Conservation (phyloP, 2,329 filamentous ascomycete species). For the Alternaria incomplexa region DNA sequence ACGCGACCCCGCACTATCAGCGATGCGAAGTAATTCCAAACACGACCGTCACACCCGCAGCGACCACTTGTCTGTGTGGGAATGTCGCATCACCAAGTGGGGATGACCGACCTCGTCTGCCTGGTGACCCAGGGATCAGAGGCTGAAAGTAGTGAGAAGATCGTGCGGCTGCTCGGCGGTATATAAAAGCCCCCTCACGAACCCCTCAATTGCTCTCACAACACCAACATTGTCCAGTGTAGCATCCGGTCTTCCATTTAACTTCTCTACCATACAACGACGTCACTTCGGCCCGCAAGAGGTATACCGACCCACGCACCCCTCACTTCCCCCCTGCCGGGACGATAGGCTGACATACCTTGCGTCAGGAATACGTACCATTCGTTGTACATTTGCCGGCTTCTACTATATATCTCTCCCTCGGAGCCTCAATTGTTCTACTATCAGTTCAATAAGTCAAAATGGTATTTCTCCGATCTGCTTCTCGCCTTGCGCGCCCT, state of each 20-base stretch:
- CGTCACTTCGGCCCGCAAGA: constrained; percentile 33
- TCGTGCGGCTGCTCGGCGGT: constrained; percentile 21
- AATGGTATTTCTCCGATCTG: constrained; percentile 68
- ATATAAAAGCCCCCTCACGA: constrained; percentile 40
- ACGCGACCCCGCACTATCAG: constrained; percentile 44
- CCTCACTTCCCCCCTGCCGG: constrained; percentile 18
- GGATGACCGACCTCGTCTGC: constrained; percentile 31
- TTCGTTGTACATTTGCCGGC: constrained; percentile 15
- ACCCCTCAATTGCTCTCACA: constrained; percentile 27
- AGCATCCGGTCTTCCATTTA: constrained; percentile 14
- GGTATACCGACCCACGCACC: constrained; percentile 33
- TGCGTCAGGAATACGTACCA: constrained; percentile 37
- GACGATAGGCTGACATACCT: constrained; percentile 29
- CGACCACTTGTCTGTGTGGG: constrained; percentile 27
- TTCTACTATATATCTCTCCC: constrained; percentile 32
- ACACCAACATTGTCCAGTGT: constrained; percentile 21
- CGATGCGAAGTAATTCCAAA: constrained; percentile 42
- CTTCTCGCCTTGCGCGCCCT: constrained; percentile 64
- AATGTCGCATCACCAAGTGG: constrained; percentile 40
- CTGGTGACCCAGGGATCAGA: constrained; percentile 29
- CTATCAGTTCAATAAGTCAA: constrained; percentile 44
- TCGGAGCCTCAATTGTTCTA: constrained; percentile 23
- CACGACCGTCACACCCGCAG: constrained; percentile 37
- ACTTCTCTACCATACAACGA: constrained; percentile 12
- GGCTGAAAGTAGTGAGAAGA: constrained; percentile 21